phyloP scores from a whole-genome alignment of 176 grass and related monocot species.

The Triticum dicoccoides region DNA sequence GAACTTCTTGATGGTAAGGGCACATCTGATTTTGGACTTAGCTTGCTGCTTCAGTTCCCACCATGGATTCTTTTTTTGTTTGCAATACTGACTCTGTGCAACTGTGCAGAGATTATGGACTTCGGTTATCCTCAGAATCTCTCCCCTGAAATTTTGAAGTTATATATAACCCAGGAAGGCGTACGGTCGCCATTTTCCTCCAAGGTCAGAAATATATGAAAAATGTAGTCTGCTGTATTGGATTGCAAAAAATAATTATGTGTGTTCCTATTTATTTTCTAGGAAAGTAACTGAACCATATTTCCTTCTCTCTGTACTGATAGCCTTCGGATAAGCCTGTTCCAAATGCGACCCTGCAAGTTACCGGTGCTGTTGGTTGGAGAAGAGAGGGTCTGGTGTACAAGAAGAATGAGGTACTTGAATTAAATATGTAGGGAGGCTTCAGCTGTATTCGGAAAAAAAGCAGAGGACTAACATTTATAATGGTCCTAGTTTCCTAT shows the following conservation, averaged over 20 bases:
- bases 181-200: conserved; percentile 96
- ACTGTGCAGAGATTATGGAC: conserved; percentile 97
- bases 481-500: neutral
- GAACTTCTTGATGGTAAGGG: conserved; percentile 98
- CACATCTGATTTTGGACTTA: conserved; percentile 15
- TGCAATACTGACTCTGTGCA: conserved; percentile 1
- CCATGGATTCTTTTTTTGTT: neutral
- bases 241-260: neutral
- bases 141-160: conserved; percentile 97
- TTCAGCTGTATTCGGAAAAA: neutral
- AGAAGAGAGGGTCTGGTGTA: conserved; percentile 97
- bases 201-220: conserved; percentile 59
- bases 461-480: neutral
- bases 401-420: conserved; percentile 97
- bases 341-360: conserved; percentile 97
- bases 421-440: conserved; percentile 17
- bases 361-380: conserved; percentile 98
- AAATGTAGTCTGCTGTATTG: conserved; percentile 15
- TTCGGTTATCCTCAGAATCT: conserved; percentile 99
- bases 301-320: conserved; percentile 32
- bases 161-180: conserved; percentile 99
- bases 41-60: conserved; percentile 29
- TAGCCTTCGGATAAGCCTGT: conserved; percentile 89
- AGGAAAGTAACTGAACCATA: conserved; percentile 25
- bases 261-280: neutral